These are phyloP conservation scores for Carpinus fangiana DNA, from an alignment of 306 rosid genomes.

Conservation along the genomic window DNA sequence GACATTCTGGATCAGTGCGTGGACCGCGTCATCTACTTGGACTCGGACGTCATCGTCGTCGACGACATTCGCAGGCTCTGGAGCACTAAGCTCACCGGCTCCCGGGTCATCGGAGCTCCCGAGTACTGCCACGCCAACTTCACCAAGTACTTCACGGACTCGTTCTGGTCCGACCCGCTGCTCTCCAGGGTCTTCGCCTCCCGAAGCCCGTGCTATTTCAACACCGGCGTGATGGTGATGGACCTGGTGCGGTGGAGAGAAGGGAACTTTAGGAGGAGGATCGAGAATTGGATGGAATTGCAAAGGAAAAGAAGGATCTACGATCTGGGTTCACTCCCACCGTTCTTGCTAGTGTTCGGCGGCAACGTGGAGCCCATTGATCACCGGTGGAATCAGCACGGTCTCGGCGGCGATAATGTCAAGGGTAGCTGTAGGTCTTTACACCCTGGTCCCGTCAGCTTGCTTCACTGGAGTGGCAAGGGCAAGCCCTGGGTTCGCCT, in stretches of 20 bases:
- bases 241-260: conserved; percentile 69
- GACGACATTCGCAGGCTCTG: conserved; percentile 88
- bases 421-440: conserved; percentile 77
- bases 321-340: conserved; percentile 87
- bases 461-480: conserved; percentile 96
- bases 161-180: conserved; percentile 82
- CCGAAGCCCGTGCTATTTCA: conserved; percentile 74
- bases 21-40: conserved; percentile 78
- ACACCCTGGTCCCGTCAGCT: conserved; percentile 91
- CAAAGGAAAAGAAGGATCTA: conserved; percentile 75
- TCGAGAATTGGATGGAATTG: conserved; percentile 90
- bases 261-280: conserved; percentile 65
- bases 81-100: conserved; percentile 41
- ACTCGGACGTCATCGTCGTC: conserved; percentile 75
- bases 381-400: conserved; percentile 95
- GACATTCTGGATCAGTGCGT: conserved; percentile 78
- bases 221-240: conserved; percentile 97
- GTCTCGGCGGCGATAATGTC: conserved; percentile 88
- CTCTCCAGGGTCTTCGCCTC: conserved; percentile 59
- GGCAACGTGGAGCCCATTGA: conserved; percentile 85
- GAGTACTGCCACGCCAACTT: conserved; percentile 98
- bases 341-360: conserved; percentile 68
- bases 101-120: conserved; percentile 84
- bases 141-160: conserved; percentile 83
- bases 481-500: conserved; percentile 98